These are phyloP conservation scores for Coemansia asiatica DNA, from an alignment of 192 early-diverging fungal genomes.

Conservation along the genomic window DNA sequence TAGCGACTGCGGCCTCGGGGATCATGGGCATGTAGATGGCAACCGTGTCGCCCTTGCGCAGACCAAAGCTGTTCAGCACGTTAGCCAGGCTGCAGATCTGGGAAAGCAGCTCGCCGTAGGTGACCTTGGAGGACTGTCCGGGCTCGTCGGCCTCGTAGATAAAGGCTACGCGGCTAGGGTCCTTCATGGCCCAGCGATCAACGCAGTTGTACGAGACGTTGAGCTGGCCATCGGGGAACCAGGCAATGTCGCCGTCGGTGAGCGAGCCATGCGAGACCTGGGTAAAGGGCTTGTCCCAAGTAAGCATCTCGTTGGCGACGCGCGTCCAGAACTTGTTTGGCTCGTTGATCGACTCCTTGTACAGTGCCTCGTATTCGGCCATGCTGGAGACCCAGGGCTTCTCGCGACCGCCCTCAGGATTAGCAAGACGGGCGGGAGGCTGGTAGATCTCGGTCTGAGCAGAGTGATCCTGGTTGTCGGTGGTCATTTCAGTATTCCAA, in stretches of 20 bases:
- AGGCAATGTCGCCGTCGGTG: slow-evolving; percentile 82
- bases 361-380: slow-evolving; percentile 79
- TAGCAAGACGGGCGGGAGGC: slow-evolving; percentile 68
- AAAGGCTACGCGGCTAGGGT: slow-evolving; percentile 79
- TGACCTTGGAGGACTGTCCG: slow-evolving; percentile 72
- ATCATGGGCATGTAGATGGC: slow-evolving; percentile 98
- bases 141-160: slow-evolving; percentile 91
- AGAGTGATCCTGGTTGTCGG: slow-evolving; percentile 29
- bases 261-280: slow-evolving; percentile 72
- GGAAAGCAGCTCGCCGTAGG: slow-evolving; percentile 79
- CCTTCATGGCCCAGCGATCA: slow-evolving; percentile 80
- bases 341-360: slow-evolving; percentile 76
- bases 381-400: slow-evolving; percentile 71
- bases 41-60: slow-evolving; percentile 91
- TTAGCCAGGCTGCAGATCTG: slow-evolving; percentile 87
- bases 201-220: slow-evolving; percentile 97
- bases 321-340: slow-evolving; percentile 84
- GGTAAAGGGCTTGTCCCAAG: slow-evolving; percentile 80
- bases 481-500: slow-evolving; percentile 24
- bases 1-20: slow-evolving; percentile 87
- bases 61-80: slow-evolving; percentile 75
- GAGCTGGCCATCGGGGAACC: slow-evolving; percentile 90
- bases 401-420: slow-evolving; percentile 41
- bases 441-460: slow-evolving; percentile 33
- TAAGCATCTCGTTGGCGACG: slow-evolving; percentile 75